Evolutionary conservation across 2,329 filamentous ascomycete species (phyloP).

Genomic region (Ophiosphaerella narmari): DNA sequence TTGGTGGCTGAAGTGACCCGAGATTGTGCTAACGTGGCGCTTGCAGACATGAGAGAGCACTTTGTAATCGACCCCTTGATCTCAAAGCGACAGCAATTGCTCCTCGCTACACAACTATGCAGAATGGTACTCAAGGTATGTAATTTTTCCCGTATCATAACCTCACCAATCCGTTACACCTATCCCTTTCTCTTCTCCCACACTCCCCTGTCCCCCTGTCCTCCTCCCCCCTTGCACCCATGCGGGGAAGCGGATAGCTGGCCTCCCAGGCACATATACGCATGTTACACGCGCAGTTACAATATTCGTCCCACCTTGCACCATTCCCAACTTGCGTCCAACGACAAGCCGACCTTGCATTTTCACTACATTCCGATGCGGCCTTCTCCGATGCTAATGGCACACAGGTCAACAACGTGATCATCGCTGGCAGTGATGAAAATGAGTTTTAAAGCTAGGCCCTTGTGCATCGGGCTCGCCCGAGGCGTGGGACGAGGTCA

Average conservation of each 20-base stretch:
- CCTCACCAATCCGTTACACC: constrained; percentile 15
- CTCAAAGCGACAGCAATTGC: constrained; percentile 94
- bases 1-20: constrained; percentile 12
- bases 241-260: constrained; percentile 28
- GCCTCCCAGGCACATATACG: constrained; percentile 8
- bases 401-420: constrained; percentile 80
- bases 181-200: constrained; percentile 14
- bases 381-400: constrained; percentile 16
- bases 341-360: not conserved
- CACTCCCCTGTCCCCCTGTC: not conserved
- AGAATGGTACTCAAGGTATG: constrained; percentile 74
- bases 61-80: constrained; percentile 99
- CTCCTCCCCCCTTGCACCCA: constrained; percentile 1
- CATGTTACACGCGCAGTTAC: constrained; percentile 10
- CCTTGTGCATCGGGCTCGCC: too few species aligned
- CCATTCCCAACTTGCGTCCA: not conserved
- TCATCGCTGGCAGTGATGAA: constrained; percentile 84
- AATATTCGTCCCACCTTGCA: constrained; percentile 1
- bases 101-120: constrained; percentile 95
- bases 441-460: constrained; percentile 71
- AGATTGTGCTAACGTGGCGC: constrained; percentile 31
- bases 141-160: constrained; percentile 28
- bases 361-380: not conserved
- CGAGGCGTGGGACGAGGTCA: too few species aligned
- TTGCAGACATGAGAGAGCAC: constrained; percentile 86